Evolutionary conservation across 2,329 filamentous ascomycete genomes (phyloP).

Genomic region (Venturia oleaginea): DNA sequence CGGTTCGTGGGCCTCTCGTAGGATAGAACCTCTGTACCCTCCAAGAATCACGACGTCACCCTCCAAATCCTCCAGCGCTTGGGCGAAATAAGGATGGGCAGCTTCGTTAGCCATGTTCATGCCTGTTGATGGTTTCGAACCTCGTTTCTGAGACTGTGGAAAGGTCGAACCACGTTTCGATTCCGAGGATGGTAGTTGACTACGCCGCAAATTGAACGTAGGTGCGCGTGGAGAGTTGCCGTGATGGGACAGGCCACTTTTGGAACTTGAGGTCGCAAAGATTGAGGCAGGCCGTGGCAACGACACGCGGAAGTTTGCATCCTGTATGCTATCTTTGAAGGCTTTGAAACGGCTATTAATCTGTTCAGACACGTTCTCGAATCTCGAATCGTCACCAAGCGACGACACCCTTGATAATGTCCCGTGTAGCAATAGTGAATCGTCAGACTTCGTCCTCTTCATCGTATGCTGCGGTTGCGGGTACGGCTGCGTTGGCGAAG

Average conservation of each 20-base stretch:
- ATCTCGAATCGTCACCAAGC: slow-evolving; percentile 72
- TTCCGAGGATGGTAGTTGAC: background rate
- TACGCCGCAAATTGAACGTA: background rate
- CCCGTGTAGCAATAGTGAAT: slow-evolving; percentile 64
- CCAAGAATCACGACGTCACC: slow-evolving; percentile 85
- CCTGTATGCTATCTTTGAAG: slow-evolving; percentile 77
- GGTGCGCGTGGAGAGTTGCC: background rate
- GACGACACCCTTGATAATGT: slow-evolving; percentile 71
- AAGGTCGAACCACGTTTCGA: background rate
- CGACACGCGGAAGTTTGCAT: slow-evolving; percentile 62
- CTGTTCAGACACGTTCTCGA: slow-evolving; percentile 71
- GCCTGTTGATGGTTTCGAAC: slow-evolving; percentile 4
- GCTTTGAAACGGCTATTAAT: slow-evolving; percentile 86
- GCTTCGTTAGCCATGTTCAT: slow-evolving; percentile 20
- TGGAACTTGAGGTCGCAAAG: slow-evolving; percentile 16
- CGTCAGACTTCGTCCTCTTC: slow-evolving; percentile 58
- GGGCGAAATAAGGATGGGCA: slow-evolving; percentile 42
- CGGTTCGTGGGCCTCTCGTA: slow-evolving; percentile 72
- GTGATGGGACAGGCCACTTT: background rate
- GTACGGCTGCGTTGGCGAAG: background rate
- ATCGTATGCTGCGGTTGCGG: background rate
- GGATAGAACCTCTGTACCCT: slow-evolving; percentile 82
- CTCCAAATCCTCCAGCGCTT: slow-evolving; percentile 58
- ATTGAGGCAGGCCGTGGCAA: slow-evolving; percentile 47
- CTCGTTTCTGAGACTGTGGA: background rate